A percentile compares a stretch with the other conserved stretches of the same genome.
Evolutionary conservation across 257 asterid species (phyloP).

Genomic region (Linaria vulgaris): DNA sequence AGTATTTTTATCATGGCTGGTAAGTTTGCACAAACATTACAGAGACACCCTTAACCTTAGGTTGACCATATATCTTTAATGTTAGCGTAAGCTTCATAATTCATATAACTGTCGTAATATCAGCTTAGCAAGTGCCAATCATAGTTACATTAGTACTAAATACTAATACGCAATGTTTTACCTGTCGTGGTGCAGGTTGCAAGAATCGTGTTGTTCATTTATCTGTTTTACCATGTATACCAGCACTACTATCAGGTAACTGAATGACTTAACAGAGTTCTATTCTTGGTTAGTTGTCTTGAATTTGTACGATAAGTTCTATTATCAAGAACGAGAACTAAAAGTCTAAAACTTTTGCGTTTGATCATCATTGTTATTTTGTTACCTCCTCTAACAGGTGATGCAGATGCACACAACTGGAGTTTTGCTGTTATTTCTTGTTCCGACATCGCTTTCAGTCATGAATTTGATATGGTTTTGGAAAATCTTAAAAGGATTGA

Average conservation of each 20-base stretch:
- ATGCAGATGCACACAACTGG: slow-evolving; percentile 35
- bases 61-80: no score
- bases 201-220: slow-evolving; percentile 12
- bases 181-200: slow-evolving; percentile 13
- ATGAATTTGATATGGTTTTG: slow-evolving; percentile 53
- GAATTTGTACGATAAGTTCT: no score
- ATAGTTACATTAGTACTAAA: no score
- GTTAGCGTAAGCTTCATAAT: no score
- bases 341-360: no score
- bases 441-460: slow-evolving; percentile 33
- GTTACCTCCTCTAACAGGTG: slow-evolving; percentile 35
- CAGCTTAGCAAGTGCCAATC: no score
- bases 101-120: no score
- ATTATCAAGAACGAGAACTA: no score
- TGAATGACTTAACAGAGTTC: no score
- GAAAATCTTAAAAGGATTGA: slow-evolving; percentile 44
- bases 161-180: neutral
- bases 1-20: slow-evolving; percentile 48
- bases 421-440: slow-evolving; percentile 26
- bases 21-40: neutral
- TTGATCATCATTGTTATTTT: no score
- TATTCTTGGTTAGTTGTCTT: no score
- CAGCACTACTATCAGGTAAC: slow-evolving; percentile 13
- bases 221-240: slow-evolving; percentile 12
- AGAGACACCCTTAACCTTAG: no score